phyloP scores from a whole-genome alignment of 805 yeast species.

The Candida methanosorbosa region DNA sequence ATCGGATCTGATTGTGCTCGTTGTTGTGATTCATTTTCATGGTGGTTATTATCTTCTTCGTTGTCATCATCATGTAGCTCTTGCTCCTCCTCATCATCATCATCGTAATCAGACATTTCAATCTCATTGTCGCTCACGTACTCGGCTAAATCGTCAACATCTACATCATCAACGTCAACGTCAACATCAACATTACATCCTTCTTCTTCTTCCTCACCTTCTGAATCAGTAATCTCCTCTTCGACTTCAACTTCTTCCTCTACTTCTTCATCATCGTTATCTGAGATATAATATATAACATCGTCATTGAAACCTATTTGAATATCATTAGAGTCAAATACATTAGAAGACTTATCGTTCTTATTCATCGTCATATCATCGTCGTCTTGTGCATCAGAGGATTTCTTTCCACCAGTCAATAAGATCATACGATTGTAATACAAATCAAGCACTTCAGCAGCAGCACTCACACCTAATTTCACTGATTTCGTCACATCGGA shows the following conservation, averaged over 20 bases:
- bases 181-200: neutral
- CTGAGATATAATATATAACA: slow-evolving; percentile 10
- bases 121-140: neutral
- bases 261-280: neutral
- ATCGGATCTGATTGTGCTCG: too few species aligned
- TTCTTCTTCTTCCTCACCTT: neutral
- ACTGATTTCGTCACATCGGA: too few species aligned
- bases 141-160: neutral
- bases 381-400: too few species aligned
- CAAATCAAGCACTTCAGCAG: slow-evolving; percentile 33
- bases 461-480: too few species aligned
- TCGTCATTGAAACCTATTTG: slow-evolving; percentile 23
- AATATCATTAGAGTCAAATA: slow-evolving; percentile 12
- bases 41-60: too few species aligned
- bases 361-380: slow-evolving; percentile 6
- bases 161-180: neutral
- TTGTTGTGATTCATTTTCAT: too few species aligned
- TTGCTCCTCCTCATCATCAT: neutral
- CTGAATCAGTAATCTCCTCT: slow-evolving; percentile 2
- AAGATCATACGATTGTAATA: slow-evolving; percentile 42
- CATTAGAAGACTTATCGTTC: neutral
- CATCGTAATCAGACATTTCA: neutral
- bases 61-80: neutral
- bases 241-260: slow-evolving; percentile 1
- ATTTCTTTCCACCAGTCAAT: slow-evolving; percentile 32